Evolutionary conservation across 2,329 filamentous ascomycete species (phyloP), one percentile per base, ranked within the genome.

Genomic region (Akanthomyces dipterigenus): DNA sequence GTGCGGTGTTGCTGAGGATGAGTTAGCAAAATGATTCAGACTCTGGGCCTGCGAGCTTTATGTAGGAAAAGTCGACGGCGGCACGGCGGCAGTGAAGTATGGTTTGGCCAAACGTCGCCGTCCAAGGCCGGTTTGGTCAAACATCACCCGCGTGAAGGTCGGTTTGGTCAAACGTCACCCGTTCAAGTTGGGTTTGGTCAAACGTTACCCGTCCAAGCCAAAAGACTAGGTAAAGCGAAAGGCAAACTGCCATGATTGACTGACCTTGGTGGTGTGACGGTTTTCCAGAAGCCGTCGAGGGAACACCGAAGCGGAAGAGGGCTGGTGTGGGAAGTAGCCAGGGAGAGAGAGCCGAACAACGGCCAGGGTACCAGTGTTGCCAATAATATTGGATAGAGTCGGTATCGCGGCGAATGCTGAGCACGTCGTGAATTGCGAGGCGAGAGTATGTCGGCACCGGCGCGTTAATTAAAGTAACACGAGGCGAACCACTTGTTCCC

Each of bases 341-440:
- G 61, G 51, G 63, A 67, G 64, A 67, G 64, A 65, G 61, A 70
- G 70, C 71, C 71, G 67, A 70, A 70, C 69, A 69, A 67, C 70
- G 69, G 64, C 65, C 63, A 64, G 66, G 62, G 65, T 69, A 67
- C 67, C 69, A 71, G 69, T 65, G 68, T 71, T 67, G 68, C 73
- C 73, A 74, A 71, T 72, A 71, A 66, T 70, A 67, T 70, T 69
- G 68, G 64, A 63, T 58, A 70, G 69, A 71, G 68, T 72, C 67
- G 71, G 67, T 64, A 64, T 63, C 63, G 65, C 65, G 66, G 69
- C 64, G 66, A 64, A 66, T 63, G 63, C 62, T 64, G 63, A 64
- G 66, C 61, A 64, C 67, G 66, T 68, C 63, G 68, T 65, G 63
- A 64, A 60, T 66, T 65, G 70, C 66, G 66, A 71, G 68, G 66